phyloP scores from a whole-genome alignment of 495 filamentous ascomycete genomes.

The Neurospora sublineolata region DNA sequence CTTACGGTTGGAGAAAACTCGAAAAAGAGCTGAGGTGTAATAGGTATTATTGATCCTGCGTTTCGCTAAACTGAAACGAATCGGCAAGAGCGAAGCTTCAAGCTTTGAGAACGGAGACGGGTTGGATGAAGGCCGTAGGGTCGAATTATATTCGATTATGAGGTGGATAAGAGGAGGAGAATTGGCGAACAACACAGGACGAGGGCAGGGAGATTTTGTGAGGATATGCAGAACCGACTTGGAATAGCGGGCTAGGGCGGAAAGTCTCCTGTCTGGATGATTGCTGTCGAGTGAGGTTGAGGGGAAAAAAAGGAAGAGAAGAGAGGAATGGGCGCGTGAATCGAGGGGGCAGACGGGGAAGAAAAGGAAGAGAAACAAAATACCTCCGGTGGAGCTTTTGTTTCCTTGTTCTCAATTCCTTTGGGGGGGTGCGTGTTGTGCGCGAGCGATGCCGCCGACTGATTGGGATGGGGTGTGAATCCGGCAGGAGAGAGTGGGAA shows the following conservation, averaged over 20 bases:
- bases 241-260: conserved; percentile 4
- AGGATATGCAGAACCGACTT: conserved; percentile 10
- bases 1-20: background rate
- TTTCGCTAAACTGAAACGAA: background rate
- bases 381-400: background rate
- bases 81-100: background rate
- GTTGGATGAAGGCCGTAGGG: background rate
- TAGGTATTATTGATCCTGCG: background rate
- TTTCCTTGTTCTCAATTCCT: background rate
- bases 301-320: conserved; percentile 11
- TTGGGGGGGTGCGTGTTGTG: background rate
- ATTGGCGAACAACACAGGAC: conserved; percentile 25
- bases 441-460: background rate
- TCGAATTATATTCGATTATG: background rate
- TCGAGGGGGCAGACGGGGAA: background rate
- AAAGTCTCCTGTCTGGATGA: conserved; percentile 14
- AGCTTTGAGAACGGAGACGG: background rate
- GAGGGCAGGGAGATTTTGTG: conserved; percentile 3
- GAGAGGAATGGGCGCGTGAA: background rate
- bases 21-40: background rate
- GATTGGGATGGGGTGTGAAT: background rate
- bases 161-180: background rate
- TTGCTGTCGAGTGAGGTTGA: conserved; percentile 24
- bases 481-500: background rate
- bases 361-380: conserved; percentile 6